Percentiles rank a stretch among this genome's conserved stretches.
phyloP scores from a whole-genome alignment of 495 filamentous ascomycete genomes.

The Cercophora sp. region DNA sequence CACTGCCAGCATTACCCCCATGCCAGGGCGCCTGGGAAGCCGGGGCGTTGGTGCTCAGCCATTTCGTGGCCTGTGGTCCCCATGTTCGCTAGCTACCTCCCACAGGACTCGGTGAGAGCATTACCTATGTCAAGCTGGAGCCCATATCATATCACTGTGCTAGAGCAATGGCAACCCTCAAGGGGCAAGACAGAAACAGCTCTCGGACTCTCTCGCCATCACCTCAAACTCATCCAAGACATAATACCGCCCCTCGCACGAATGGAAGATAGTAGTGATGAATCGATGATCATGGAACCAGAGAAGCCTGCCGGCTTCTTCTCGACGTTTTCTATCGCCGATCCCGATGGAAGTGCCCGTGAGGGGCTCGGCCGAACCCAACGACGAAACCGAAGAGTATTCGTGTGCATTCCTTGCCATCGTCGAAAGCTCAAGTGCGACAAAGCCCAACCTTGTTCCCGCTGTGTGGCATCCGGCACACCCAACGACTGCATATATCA shows the following conservation, averaged over 20 bases:
- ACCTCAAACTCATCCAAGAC: no score
- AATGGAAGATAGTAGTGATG: conserved; percentile 13
- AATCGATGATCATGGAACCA: conserved; percentile 15
- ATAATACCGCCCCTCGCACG: not conserved
- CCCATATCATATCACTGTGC: no score
- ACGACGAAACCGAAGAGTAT: conserved; percentile 25
- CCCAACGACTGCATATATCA: conserved; percentile 26
- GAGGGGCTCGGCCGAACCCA: conserved; percentile 20
- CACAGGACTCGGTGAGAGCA: not conserved
- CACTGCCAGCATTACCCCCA: not conserved
- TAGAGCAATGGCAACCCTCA: no score
- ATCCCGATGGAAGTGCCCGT: conserved; percentile 17
- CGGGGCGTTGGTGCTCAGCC: no score
- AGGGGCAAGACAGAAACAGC: no score
- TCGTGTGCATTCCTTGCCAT: conserved; percentile 29
- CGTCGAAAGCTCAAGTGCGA: conserved; percentile 28
- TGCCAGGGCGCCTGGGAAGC: not conserved
- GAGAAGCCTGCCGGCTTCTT: conserved; percentile 27
- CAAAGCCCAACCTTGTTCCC: conserved; percentile 25
- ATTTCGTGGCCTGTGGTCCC: no score
- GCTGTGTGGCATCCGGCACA: conserved; percentile 21
- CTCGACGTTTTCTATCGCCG: conserved; percentile 25
- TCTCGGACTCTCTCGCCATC: no score
- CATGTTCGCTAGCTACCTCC: no score
- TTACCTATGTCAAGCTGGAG: no score